These are phyloP conservation scores for Cetraspora pellucida DNA, from an alignment of 192 early-diverging fungal genomes.

Conservation along the genomic window DNA sequence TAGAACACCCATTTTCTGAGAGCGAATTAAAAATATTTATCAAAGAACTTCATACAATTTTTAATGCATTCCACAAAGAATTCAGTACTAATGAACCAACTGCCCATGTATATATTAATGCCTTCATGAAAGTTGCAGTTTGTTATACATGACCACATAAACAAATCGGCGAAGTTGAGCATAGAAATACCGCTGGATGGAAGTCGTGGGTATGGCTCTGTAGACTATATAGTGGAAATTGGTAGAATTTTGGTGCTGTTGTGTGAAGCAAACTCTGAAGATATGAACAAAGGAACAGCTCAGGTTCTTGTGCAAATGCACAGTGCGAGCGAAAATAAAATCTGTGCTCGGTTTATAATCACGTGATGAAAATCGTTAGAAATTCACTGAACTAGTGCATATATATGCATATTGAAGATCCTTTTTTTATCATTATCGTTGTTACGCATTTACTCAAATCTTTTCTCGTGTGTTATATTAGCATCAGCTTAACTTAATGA, in stretches of 20 bases:
- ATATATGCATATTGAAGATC: too few relatives aligned
- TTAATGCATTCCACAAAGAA: constrained; percentile 24
- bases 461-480: too few relatives aligned
- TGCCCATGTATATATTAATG: constrained; percentile 25
- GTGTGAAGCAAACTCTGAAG: constrained; percentile 27
- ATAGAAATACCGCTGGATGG: constrained; percentile 25
- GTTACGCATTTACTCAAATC: too few relatives aligned
- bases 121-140: constrained; percentile 15
- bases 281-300: constrained; percentile 29
- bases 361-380: too few relatives aligned
- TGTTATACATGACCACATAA: constrained; percentile 20
- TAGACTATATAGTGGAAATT: constrained; percentile 31
- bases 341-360: too few relatives aligned
- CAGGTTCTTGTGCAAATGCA: constrained; percentile 37
- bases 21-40: constrained; percentile 12
- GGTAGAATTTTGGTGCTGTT: constrained; percentile 22
- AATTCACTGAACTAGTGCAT: too few relatives aligned
- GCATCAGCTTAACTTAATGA: too few relatives aligned
- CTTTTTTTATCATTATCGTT: too few relatives aligned
- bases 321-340: constrained; percentile 28
- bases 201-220: constrained; percentile 31
- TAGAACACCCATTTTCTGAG: constrained; percentile 23
- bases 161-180: constrained; percentile 2
- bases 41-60: background rate
- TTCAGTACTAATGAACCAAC: background rate